phyloP scores from a whole-genome alignment of 1,284 basidiomycete genomes.

The Sparassis latifolia region DNA sequence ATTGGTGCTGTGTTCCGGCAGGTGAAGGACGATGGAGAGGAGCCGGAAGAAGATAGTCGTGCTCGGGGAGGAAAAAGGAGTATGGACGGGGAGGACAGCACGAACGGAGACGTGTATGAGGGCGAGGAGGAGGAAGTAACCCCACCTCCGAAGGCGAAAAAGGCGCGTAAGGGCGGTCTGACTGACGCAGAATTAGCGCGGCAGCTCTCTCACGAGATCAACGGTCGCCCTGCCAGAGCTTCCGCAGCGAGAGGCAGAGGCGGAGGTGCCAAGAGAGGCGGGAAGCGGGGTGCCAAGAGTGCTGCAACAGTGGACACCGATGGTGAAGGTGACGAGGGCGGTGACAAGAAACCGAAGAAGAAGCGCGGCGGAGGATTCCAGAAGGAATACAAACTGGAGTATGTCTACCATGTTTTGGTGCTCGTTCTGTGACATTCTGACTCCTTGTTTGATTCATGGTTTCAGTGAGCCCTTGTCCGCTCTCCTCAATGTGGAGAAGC shows the following conservation, averaged over 20 bases:
- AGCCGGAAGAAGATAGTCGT: conserved; percentile 18
- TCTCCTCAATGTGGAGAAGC: conserved; percentile 49
- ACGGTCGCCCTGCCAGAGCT: conserved; percentile 43
- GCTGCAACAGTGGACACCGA: conserved; percentile 51
- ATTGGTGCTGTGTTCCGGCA: conserved; percentile 56
- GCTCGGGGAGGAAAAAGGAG: conserved; percentile 22
- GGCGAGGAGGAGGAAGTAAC: conserved; percentile 29
- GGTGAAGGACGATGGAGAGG: conserved; percentile 33
- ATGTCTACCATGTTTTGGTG: conserved; percentile 10
- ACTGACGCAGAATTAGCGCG: conserved; percentile 66
- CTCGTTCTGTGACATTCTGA: not conserved
- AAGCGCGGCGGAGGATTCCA: conserved; percentile 54
- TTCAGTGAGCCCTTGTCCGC: conserved; percentile 57
- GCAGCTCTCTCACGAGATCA: conserved; percentile 65
- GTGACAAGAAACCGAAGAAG: conserved; percentile 26
- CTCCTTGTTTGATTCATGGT: not conserved
- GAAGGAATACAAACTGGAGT: conserved; percentile 77
- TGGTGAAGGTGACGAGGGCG: conserved; percentile 31
- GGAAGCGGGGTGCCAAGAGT: conserved; percentile 40
- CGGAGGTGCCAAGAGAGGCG: conserved; percentile 38
- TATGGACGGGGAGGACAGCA: conserved; percentile 30
- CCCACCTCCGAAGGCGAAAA: conserved; percentile 34
- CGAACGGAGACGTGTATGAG: conserved; percentile 29
- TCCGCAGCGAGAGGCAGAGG: conserved; percentile 25
- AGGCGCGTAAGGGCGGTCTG: conserved; percentile 32